Conservation (phyloP, 2,329 filamentous ascomycete genomes). For the Cryphonectria carpinicola region DNA sequence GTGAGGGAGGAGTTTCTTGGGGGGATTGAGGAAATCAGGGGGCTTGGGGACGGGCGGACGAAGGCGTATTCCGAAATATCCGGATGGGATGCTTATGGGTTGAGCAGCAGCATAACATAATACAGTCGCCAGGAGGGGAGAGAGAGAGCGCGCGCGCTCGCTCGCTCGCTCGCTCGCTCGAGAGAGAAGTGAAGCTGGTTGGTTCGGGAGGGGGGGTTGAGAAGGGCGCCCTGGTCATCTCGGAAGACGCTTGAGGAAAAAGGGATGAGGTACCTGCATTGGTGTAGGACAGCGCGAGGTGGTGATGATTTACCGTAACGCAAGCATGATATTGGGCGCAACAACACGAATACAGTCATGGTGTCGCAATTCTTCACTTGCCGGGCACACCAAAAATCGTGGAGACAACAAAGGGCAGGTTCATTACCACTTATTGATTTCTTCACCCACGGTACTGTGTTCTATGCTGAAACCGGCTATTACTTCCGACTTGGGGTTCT, state of each 20-base stretch:
- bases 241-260: neutral
- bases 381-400: neutral
- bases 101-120: neutral
- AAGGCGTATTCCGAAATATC: neutral
- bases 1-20: neutral
- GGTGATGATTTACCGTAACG: neutral
- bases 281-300: neutral
- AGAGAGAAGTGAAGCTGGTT: neutral
- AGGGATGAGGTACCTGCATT: slow-evolving; percentile 2
- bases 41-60: neutral
- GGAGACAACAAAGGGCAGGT: neutral
- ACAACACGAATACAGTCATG: too few species aligned
- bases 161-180: too few species aligned
- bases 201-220: neutral
- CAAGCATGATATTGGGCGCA: neutral
- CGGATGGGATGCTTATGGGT: neutral
- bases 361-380: neutral
- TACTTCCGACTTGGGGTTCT: neutral
- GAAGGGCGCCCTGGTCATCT: neutral
- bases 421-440: neutral
- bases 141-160: too few species aligned
- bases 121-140: neutral
- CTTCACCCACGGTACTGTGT: neutral
- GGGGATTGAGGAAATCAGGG: neutral
- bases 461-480: neutral